A percentile compares a stretch with the other conserved stretches of the same genome.
These are phyloP conservation scores for Botrytis aclada DNA, from an alignment of 2,329 filamentous ascomycete species.

Conservation along the genomic window DNA sequence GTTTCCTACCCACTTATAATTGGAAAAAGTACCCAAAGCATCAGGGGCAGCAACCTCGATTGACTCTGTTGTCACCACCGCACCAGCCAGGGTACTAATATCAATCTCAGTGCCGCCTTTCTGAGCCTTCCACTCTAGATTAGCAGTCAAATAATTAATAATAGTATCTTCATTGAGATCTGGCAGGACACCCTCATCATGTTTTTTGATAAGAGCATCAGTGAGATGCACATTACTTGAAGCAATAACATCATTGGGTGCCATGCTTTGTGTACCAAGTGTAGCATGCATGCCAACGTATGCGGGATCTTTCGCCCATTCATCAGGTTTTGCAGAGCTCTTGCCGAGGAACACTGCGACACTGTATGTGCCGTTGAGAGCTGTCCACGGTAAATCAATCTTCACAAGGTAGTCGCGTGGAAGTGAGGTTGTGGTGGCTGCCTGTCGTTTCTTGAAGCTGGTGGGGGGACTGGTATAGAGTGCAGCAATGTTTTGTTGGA, in stretches of 20 bases:
- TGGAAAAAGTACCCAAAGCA: slow-evolving; percentile 4
- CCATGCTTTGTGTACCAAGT: neutral
- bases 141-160: slow-evolving; percentile 30
- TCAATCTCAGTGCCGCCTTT: slow-evolving; percentile 6
- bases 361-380: slow-evolving; percentile 35
- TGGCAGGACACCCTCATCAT: slow-evolving; percentile 30
- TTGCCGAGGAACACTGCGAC: slow-evolving; percentile 39
- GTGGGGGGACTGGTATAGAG: slow-evolving; percentile 7
- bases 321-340: slow-evolving; percentile 30
- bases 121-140: slow-evolving; percentile 30
- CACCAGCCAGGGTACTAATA: neutral
- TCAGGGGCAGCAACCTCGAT: slow-evolving; percentile 12
- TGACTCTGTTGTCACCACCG: neutral
- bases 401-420: slow-evolving; percentile 38
- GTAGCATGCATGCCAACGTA: slow-evolving; percentile 19
- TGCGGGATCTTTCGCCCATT: slow-evolving; percentile 17
- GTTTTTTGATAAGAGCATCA: slow-evolving; percentile 34
- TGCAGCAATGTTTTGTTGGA: slow-evolving; percentile 12
- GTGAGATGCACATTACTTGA: slow-evolving; percentile 41
- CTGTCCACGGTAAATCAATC: slow-evolving; percentile 35
- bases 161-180: slow-evolving; percentile 33
- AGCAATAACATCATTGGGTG: slow-evolving; percentile 29
- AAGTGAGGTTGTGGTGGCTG: slow-evolving; percentile 13
- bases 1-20: slow-evolving; percentile 17
- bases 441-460: neutral